Conservation (phyloP, 139 green algal genomes). For the Coelastrella sp. region DNA sequence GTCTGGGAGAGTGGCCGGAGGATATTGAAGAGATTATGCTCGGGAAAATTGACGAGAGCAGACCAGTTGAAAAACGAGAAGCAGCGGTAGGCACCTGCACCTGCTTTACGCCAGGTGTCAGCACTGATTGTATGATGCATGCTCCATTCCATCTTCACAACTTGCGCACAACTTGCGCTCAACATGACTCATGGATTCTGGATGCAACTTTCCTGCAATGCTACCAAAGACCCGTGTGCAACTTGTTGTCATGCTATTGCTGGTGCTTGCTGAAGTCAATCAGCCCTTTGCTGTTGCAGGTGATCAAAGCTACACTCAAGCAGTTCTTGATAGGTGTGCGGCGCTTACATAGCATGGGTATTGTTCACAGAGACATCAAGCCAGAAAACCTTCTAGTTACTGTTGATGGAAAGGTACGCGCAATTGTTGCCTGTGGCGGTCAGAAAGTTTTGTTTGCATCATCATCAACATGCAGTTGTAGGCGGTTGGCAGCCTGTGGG, state of each 20-base stretch:
- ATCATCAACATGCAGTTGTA: too few relatives aligned
- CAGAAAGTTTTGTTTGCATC: background rate
- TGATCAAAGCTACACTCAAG: constrained; percentile 76
- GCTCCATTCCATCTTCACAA: too few relatives aligned
- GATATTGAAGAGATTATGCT: constrained; percentile 78
- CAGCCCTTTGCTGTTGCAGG: constrained; percentile 41
- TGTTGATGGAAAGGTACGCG: constrained; percentile 58
- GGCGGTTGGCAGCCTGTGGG: too few relatives aligned
- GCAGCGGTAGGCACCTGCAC: constrained; percentile 35
- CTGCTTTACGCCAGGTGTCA: background rate
- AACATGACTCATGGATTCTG: background rate
- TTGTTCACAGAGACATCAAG: constrained; percentile 94
- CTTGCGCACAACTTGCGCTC: too few relatives aligned
- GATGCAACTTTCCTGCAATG: background rate
- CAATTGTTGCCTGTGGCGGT: background rate
- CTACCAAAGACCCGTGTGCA: too few relatives aligned
- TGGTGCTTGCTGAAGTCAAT: too few relatives aligned
- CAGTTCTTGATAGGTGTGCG: constrained; percentile 70
- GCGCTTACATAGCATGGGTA: constrained; percentile 83
- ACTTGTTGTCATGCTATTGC: too few relatives aligned
- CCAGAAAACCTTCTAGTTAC: constrained; percentile 91
- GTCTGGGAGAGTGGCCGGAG: constrained; percentile 76
- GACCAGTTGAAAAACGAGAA: constrained; percentile 61
- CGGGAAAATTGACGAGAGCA: constrained; percentile 47
- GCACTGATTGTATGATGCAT: too few relatives aligned